Conservation (phyloP, 768 basidiomycete genomes). For the Goffeauzyma gilvescens region DNA sequence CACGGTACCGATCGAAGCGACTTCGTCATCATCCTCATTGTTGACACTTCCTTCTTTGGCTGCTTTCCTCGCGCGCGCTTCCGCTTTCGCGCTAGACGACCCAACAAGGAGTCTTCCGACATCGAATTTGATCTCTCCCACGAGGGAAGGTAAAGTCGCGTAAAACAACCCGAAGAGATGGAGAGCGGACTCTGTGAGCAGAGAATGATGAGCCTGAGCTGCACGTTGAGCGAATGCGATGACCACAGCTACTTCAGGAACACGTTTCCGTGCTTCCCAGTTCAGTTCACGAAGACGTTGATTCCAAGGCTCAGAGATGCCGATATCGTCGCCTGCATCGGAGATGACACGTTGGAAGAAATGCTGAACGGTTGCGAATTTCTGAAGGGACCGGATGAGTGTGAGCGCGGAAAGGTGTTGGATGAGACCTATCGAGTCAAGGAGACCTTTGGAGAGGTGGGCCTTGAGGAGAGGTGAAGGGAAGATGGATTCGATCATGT, state of each 20-base stretch:
- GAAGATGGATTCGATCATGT: constrained; percentile 57
- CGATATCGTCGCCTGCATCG: constrained; percentile 35
- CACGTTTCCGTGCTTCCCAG: constrained; percentile 49
- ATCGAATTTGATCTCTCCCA: constrained; percentile 67
- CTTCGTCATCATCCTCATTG: constrained; percentile 21
- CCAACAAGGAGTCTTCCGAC: constrained; percentile 52
- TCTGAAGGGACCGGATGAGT: constrained; percentile 54
- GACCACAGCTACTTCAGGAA: constrained; percentile 74
- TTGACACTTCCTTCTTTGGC: constrained; percentile 26
- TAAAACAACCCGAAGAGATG: constrained; percentile 74
- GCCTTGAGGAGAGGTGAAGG: constrained; percentile 53
- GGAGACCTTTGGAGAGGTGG: constrained; percentile 64
- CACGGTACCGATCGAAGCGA: constrained; percentile 22
- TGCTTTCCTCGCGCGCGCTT: constrained; percentile 22
- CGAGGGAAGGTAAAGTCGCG: constrained; percentile 48
- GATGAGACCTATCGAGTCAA: constrained; percentile 52
- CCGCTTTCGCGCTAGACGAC: constrained; percentile 33
- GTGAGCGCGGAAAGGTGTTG: constrained; percentile 68
- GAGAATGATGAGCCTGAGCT: constrained; percentile 21
- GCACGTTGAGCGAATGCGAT: constrained; percentile 57
- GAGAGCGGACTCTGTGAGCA: constrained; percentile 64
- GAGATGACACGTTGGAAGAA: constrained; percentile 31
- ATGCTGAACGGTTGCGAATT: constrained; percentile 41
- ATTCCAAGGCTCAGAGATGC: constrained; percentile 50
- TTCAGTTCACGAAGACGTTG: constrained; percentile 49